These are phyloP conservation scores for Diplodia corticola DNA, from an alignment of 2,329 filamentous ascomycete genomes.

Conservation along the genomic window DNA sequence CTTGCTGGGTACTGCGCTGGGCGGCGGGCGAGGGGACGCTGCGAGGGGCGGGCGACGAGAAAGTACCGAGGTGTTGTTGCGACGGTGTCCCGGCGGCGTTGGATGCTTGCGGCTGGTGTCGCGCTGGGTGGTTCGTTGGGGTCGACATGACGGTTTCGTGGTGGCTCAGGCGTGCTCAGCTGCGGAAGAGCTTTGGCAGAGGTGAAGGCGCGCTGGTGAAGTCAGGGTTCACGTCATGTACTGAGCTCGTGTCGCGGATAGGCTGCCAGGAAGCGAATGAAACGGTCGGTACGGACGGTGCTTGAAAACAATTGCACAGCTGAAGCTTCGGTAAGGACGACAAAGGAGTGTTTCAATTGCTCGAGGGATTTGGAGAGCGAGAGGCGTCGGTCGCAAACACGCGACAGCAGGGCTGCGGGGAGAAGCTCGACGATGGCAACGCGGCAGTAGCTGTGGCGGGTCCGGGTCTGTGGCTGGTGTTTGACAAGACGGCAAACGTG, in stretches of 20 bases:
- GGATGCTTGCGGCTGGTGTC: neutral
- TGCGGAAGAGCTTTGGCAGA: neutral
- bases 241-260: neutral
- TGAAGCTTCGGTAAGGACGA: neutral
- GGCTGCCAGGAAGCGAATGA: neutral
- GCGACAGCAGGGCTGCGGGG: neutral
- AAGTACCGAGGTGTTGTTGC: constrained; percentile 38
- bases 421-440: neutral
- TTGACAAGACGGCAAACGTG: constrained; percentile 7
- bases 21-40: constrained; percentile 37
- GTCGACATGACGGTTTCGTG: constrained; percentile 9
- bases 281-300: neutral
- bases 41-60: constrained; percentile 45
- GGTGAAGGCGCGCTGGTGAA: neutral
- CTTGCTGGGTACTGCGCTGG: constrained; percentile 31
- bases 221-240: constrained; percentile 7
- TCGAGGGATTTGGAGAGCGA: neutral
- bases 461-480: neutral
- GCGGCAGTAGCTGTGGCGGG: neutral
- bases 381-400: neutral
- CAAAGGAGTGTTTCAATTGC: neutral
- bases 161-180: neutral
- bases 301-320: neutral
- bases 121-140: constrained; percentile 20
- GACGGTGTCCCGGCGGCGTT: constrained; percentile 18